Evolutionary conservation across 2,329 filamentous ascomycete species (phyloP), one percentile per base, ranked within the genome.

Genomic region (Alternaria brassicicola): DNA sequence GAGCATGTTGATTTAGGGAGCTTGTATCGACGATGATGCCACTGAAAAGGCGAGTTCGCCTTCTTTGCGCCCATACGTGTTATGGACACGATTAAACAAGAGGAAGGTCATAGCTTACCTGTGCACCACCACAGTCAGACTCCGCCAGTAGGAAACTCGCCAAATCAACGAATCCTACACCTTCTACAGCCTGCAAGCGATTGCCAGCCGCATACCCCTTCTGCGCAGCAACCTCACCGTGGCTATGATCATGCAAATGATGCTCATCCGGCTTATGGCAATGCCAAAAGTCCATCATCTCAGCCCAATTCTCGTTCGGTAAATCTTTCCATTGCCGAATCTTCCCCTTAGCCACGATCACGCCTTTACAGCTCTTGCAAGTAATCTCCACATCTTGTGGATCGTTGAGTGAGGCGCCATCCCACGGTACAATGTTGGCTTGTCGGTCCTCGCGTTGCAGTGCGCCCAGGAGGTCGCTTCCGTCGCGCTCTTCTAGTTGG

Each of bases 201-300:
- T 88, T 93, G 42, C 88, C 88, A 28, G 93, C 91, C n/a, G 92
- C 91, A 72, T 97, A 97, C 0, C 91, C 93, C 70, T 92, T 76
- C 47, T 65, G 65, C 4, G 58, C 68, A 3, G 67, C 51, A 1
- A 62, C 64, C 3, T 69, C 65, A 10, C 70, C 66, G 30, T 81
- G 74, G n/a, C 73, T 68, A 10, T 82, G 78, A 25, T 82, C 76
- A 61, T 87, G 81, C 57, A 87, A 79, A 57, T 87, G 81, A 54
- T 87, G 82, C 60, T 88, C 84, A 36, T 82, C 78, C 2, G 96
- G 95, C 78, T 98, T 98, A 77, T 99, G 95, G 72, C 95, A 99
- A 78, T 99, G 96, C 95, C 95, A 99, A 68, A 99, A 96, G 76
- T 99, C 96, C 95, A 99, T 99, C 93, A 99, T 96, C 79, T 99